These are phyloP conservation scores for Vaccinium macrocarpon DNA, from an alignment of 148 eudicot species.

Conservation along the genomic window DNA sequence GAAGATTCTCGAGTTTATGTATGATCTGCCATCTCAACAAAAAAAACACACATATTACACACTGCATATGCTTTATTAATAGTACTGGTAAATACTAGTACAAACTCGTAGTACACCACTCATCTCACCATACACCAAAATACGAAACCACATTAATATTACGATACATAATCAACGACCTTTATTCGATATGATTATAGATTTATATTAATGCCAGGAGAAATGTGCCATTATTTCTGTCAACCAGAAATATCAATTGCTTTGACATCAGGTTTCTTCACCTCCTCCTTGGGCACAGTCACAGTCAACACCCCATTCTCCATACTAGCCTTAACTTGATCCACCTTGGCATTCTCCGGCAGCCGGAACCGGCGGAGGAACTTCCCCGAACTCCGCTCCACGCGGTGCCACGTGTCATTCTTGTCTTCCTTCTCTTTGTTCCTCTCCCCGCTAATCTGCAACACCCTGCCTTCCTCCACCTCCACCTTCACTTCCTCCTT, in stretches of 20 bases:
- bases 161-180: neutral
- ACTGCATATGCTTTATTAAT: no score
- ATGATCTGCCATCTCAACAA: neutral
- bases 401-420: neutral
- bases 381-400: neutral
- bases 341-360: constrained; percentile 11
- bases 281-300: neutral
- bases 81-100: neutral
- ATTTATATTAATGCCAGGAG: neutral
- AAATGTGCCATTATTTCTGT: neutral
- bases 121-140: neutral
- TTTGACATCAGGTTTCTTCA: neutral
- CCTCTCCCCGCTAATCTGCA: neutral
- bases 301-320: neutral
- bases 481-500: constrained; percentile 8
- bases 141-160: neutral
- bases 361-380: neutral
- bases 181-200: neutral
- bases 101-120: neutral
- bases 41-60: no score
- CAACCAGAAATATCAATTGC: neutral
- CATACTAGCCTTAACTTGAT: constrained; percentile 1
- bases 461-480: constrained; percentile 3
- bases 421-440: neutral
- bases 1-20: neutral